Base-by-base conservation (phyloP, 345 rosid genomes). In the Reutealis trisperma region DNA sequence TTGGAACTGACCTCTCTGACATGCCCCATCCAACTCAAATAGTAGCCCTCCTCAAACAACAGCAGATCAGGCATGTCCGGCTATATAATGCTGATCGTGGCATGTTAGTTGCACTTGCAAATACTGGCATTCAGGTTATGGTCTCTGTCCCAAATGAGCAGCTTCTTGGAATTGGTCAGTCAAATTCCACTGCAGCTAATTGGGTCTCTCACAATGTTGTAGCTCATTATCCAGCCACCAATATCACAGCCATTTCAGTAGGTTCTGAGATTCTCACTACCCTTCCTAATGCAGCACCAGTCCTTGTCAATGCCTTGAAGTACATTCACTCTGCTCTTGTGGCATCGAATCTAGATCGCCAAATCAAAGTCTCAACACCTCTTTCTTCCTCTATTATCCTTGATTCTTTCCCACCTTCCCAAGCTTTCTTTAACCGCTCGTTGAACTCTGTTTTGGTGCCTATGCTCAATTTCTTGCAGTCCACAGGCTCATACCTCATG, bases 321-420 rank as follows among this genome's bases (percentile, higher is more conserved):
- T 92, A 85, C 84, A 91, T 96, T 64, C 97, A 96, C 61, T 82
- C 97, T 0, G 98, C 99, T 67, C 93, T 96, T 2, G 88, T 96
- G 37, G 97, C 98, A 0, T 89, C 98, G 22, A 96, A 96, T 78
- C 97, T 96, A 0, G 97, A 96, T 77, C 77, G 89, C 63, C 93
- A 84, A 83, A 88, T 96, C 75, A 96, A 94, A 87, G 97, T 96
- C 76, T 94, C 99, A 0, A 92, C 95, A 5, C 93, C 99, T 0
- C 94, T 90, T 51, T 84, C 99, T 14, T 94, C 99, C 3, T 84
- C 93, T 37, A 90, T 94, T 25, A 94, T 96, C 77, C 91, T 96
- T 19, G 97, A 96, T 76, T 92, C 99, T 10, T 96, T 96, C 86
- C 99, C 99, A 30, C 99, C 99, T 65, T 96, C 99, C 19, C 98